Evolutionary conservation across 768 basidiomycete species (phyloP).

Genomic region (Rhodotorula toruloides): DNA sequence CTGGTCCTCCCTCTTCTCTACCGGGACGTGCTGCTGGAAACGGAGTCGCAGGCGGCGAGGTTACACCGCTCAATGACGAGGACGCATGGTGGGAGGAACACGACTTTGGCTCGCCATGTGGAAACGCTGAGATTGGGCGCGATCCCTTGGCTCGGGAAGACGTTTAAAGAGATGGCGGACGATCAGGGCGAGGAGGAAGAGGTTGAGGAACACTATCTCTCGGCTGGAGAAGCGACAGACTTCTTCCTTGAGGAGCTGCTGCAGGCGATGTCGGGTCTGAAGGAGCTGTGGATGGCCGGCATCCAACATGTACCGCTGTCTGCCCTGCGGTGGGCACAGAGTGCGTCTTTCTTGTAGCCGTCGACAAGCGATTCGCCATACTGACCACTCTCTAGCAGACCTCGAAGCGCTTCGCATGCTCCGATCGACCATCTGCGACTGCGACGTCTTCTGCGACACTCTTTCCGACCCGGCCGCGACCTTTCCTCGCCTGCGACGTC

Average conservation of each 20-base stretch:
- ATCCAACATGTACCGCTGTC: not conserved
- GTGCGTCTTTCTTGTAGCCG: not conserved
- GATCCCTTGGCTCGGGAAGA: not conserved
- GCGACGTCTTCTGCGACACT: not conserved
- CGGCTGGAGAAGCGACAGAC: not conserved
- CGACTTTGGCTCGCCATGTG: not conserved
- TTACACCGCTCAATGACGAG: not conserved
- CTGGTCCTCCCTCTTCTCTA: not conserved
- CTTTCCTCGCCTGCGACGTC: not conserved
- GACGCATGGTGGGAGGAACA: not conserved
- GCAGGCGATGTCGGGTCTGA: not conserved
- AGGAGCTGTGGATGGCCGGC: slow-evolving; percentile 2
- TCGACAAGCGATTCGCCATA: not conserved
- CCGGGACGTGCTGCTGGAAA: not conserved
- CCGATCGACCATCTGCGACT: not conserved
- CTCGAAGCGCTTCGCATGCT: not conserved
- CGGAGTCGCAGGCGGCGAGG: not conserved
- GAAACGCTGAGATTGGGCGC: not conserved
- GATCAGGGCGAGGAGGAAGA: not conserved
- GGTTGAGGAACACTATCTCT: not conserved
- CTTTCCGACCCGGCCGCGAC: not conserved
- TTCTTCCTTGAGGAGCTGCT: not conserved
- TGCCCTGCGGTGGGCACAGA: not conserved
- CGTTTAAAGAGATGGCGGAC: not conserved
- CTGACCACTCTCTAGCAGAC: not conserved